Conservation (phyloP, 176 grass and related monocot genomes). For the Avena eriantha region DNA sequence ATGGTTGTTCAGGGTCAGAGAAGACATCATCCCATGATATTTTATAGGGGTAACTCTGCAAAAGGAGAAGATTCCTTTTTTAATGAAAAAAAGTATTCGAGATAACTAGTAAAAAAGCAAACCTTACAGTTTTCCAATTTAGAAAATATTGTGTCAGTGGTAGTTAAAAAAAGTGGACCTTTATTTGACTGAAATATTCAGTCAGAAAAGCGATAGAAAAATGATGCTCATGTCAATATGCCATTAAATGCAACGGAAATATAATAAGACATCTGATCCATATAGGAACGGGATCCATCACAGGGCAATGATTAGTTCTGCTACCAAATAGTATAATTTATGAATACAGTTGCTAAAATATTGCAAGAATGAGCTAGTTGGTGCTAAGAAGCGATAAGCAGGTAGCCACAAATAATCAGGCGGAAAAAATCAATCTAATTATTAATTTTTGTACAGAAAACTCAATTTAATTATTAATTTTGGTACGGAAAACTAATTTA, state of each 20-base stretch:
- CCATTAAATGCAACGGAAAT: background rate
- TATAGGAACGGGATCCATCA: slow-evolving; percentile 28
- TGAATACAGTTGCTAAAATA: slow-evolving; percentile 2
- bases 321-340: slow-evolving; percentile 15
- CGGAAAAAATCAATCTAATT: background rate
- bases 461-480: no score
- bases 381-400: slow-evolving; percentile 17
- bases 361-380: background rate
- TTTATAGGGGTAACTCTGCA: slow-evolving; percentile 67
- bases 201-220: background rate
- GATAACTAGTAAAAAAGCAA: slow-evolving; percentile 28
- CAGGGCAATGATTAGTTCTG: slow-evolving; percentile 4
- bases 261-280: background rate
- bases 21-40: slow-evolving; percentile 77
- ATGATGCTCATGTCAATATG: background rate
- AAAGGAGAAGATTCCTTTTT: slow-evolving; percentile 33
- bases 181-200: slow-evolving; percentile 34
- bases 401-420: background rate
- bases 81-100: slow-evolving; percentile 18
- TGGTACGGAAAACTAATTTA: background rate
- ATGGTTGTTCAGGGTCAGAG: slow-evolving; percentile 61
- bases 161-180: slow-evolving; percentile 14
- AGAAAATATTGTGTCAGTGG: background rate
- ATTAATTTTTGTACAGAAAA: background rate
- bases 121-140: slow-evolving; percentile 16